phyloP scores from a whole-genome alignment of 169 alveolate genomes.

The Amoebophrya sp. region DNA sequence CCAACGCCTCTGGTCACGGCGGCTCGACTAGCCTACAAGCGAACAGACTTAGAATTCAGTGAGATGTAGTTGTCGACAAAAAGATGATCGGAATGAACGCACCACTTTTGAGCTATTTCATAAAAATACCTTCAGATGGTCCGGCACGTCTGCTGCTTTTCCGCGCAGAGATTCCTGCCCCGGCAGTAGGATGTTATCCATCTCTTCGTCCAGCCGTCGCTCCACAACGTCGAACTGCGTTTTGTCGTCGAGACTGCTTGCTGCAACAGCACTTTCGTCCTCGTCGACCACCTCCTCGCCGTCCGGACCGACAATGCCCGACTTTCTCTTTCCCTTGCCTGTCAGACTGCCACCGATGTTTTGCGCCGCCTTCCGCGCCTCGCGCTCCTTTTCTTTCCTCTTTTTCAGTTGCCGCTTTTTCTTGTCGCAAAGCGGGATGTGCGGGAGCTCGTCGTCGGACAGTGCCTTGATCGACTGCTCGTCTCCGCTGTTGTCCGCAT shows the following conservation, averaged over 20 bases:
- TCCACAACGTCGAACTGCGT: neutral
- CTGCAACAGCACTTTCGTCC: neutral
- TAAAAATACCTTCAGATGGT: neutral
- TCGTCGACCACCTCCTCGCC: neutral
- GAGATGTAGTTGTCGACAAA: too few species aligned
- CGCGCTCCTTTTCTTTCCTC: neutral
- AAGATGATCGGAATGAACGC: too few species aligned
- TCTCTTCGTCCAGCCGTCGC: neutral
- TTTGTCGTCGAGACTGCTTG: neutral
- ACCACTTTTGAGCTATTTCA: too few species aligned
- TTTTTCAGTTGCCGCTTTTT: slow-evolving; percentile 30
- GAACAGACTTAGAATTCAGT: too few species aligned
- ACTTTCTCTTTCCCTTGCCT: too few species aligned
- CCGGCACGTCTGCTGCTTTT: neutral
- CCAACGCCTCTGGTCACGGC: too few species aligned
- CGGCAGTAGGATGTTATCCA: slow-evolving; percentile 8
- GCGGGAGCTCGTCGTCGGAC: slow-evolving; percentile 40
- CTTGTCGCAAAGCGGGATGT: slow-evolving; percentile 45
- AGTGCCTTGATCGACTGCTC: slow-evolving; percentile 32
- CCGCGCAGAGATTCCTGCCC: slow-evolving; percentile 12
- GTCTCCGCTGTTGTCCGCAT: neutral
- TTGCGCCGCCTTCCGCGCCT: neutral
- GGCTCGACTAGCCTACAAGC: too few species aligned
- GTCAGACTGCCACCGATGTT: neutral
- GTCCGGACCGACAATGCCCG: neutral